Evolutionary conservation across 345 rosid species (phyloP).

Genomic region (Eucalyptus pauciflora): DNA sequence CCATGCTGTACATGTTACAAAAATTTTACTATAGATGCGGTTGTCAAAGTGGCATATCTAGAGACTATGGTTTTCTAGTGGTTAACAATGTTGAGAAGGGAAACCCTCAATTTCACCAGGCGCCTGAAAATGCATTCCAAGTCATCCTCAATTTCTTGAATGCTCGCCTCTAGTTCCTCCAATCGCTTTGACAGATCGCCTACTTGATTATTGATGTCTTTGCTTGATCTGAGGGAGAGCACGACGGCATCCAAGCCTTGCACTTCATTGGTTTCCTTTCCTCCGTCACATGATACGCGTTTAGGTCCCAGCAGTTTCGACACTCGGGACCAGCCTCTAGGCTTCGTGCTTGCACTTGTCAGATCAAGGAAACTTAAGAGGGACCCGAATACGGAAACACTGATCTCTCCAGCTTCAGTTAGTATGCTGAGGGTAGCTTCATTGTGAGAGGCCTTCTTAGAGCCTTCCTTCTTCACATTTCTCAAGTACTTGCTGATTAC

Average conservation of each 20-base stretch:
- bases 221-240: neutral
- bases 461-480: conserved; percentile 2
- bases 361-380: conserved; percentile 3
- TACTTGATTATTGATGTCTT: neutral
- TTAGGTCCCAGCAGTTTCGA: conserved; percentile 7
- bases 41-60: neutral
- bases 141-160: neutral
- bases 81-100: neutral
- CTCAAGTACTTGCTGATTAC: neutral
- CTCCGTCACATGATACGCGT: neutral
- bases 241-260: neutral
- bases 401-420: conserved; percentile 13
- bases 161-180: neutral
- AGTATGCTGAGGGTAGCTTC: neutral
- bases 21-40: neutral
- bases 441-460: neutral
- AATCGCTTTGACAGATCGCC: neutral
- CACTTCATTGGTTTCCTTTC: neutral
- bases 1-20: neutral
- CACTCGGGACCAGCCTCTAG: neutral
- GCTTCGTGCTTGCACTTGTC: neutral
- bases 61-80: neutral
- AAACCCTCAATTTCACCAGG: neutral
- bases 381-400: conserved; percentile 8
- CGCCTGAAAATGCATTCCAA: conserved; percentile 1